Base-by-base conservation (phyloP, 2,329 filamentous ascomycete genomes). In the Amauroascus verrucosus region DNA sequence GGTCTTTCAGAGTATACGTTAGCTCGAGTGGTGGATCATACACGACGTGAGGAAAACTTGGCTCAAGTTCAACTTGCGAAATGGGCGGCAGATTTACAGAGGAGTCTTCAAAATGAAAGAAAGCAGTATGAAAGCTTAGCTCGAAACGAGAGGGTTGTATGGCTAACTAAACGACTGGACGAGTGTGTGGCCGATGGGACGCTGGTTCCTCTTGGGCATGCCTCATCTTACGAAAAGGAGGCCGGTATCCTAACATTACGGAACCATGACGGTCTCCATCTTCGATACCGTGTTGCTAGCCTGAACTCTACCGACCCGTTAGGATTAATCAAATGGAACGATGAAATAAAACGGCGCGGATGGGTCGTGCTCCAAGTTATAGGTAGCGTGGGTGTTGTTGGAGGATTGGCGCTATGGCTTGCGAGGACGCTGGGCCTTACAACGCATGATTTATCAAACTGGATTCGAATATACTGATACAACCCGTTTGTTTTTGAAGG, bases 71-170 rank as follows among this genome's bases (percentile, higher is more conserved):
- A 84, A 6, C 75, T 94, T 16, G 85, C 84, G 1, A 86, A 85
- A 63, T 95, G 88, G 88, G 88, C 88, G 0, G 78, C 82, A 6
- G 86, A 93, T 61, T 74, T 95, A 0, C 87, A 94, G 64, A 80
- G 81, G 53, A 88, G 84, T 62, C 73, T 93, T 1, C 78, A 82
- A 26, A 84, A 83, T 54, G 88, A 93, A 65, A 78, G 82, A n/a
- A 78, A 80, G 26, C 74, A 81, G 59, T 90, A 83, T 57, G 82
- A 85, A 56, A 72, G 77, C 6, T 70, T 86, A 0, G 77, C 79
- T 3, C 75, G 77, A 20, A 77, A 75, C 20, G 81, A 89, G 64
- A 72, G 84, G 33, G 81, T 82, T 2, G 72, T 82, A 26, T 89
- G 85, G 85, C 73, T 88, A 30, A 82, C 80, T 0, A 79, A 85